Evolutionary conservation across 139 green algal genomes (phyloP).

Genomic region (Yamagishiella unicocca): DNA sequence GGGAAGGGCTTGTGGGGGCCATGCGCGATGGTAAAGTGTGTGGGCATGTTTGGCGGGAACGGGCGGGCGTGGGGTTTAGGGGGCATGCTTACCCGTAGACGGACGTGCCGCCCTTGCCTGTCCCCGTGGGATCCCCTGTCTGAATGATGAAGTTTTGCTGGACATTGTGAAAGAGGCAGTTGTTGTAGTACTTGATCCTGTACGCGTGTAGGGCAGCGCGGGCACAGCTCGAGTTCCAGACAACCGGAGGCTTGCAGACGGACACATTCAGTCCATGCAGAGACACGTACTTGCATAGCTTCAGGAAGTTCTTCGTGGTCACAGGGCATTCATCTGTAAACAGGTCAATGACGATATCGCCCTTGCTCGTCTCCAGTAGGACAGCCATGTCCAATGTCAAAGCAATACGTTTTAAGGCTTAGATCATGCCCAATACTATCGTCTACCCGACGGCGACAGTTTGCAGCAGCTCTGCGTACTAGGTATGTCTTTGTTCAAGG

Average conservation of each 20-base stretch:
- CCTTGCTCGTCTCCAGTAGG: constrained; percentile 94
- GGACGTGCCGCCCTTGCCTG: constrained; percentile 91
- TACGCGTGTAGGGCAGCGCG: not conserved
- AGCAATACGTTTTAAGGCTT: no score
- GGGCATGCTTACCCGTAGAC: constrained; percentile 79
- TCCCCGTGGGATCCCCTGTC: constrained; percentile 90
- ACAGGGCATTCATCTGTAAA: constrained; percentile 86
- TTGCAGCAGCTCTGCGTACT: no score
- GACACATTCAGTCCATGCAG: no score
- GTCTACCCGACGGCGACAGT: no score
- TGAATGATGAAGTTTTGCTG: constrained; percentile 91
- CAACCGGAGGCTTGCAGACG: not conserved
- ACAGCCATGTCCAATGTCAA: constrained; percentile 83
- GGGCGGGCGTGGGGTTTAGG: not conserved
- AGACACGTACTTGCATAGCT: constrained; percentile 89
- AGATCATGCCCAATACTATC: no score
- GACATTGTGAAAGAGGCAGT: constrained; percentile 93
- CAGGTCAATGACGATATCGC: constrained; percentile 96
- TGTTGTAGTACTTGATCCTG: constrained; percentile 97
- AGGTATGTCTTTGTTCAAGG: no score
- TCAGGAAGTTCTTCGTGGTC: constrained; percentile 93
- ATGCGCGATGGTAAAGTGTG: no score
- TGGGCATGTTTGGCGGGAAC: no score
- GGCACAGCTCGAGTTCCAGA: not conserved
- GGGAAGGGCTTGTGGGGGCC: not conserved